A percentile compares a stretch with the other conserved stretches of the same genome.
Evolutionary conservation across 768 basidiomycete species (phyloP).

Genomic region (Russula sp.): DNA sequence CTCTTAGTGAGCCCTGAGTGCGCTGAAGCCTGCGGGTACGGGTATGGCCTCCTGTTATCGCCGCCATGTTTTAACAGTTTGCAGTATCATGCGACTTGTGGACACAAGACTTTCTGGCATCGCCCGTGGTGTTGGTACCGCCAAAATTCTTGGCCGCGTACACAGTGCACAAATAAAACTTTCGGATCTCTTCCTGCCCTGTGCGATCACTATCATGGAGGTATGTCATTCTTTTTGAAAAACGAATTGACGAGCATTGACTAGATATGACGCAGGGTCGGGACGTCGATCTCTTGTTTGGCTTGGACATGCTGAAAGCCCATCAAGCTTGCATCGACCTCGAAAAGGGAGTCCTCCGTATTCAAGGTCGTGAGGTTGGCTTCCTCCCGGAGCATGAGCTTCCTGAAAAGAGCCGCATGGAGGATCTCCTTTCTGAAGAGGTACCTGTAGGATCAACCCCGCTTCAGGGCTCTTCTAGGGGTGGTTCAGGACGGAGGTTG

Average conservation of each 20-base stretch:
- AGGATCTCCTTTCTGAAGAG: slow-evolving; percentile 28
- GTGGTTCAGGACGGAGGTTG: slow-evolving; percentile 57
- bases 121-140: slow-evolving; percentile 91
- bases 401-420: slow-evolving; percentile 65
- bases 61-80: slow-evolving; percentile 4
- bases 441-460: neutral
- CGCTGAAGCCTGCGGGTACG: slow-evolving; percentile 86
- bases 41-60: slow-evolving; percentile 15
- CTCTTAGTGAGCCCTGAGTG: slow-evolving; percentile 80
- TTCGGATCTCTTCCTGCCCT: slow-evolving; percentile 76
- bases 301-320: slow-evolving; percentile 98
- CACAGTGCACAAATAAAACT: slow-evolving; percentile 92
- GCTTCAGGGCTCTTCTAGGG: neutral
- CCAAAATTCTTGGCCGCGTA: slow-evolving; percentile 87
- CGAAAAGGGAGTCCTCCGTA: slow-evolving; percentile 82
- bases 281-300: slow-evolving; percentile 92
- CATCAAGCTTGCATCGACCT: slow-evolving; percentile 97
- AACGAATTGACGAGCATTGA: neutral
- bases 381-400: slow-evolving; percentile 95
- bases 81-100: slow-evolving; percentile 86
- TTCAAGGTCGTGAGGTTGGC: slow-evolving; percentile 80
- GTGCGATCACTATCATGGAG: slow-evolving; percentile 95
- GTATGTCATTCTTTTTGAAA: slow-evolving; percentile 34
- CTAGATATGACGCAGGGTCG: slow-evolving; percentile 50
- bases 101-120: slow-evolving; percentile 86